Conservation (phyloP, 768 basidiomycete genomes). For the Lactarius hatsudake region DNA sequence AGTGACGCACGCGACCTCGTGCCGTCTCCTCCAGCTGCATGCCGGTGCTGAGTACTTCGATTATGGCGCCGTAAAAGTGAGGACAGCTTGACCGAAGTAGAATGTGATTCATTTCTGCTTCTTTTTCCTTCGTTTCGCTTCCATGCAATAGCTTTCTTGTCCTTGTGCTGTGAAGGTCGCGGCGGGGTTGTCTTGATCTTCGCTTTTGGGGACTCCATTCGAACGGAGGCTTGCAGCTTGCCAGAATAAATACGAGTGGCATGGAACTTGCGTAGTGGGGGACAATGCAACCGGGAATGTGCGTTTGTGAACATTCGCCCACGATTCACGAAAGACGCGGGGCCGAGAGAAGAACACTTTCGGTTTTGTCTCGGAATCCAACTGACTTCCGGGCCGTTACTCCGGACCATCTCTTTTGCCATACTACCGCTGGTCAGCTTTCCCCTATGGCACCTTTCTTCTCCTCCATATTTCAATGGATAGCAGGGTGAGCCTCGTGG, state of each 20-base stretch:
- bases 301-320: conserved; percentile 6
- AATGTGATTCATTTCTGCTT: not conserved
- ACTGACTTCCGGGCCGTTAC: not conserved
- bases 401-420: not conserved
- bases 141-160: not conserved
- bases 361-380: not conserved
- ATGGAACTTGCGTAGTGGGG: not conserved
- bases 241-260: not conserved
- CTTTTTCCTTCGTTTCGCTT: not conserved
- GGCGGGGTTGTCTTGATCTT: not conserved
- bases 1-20: not conserved
- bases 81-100: not conserved
- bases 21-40: not conserved
- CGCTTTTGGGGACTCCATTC: not conserved
- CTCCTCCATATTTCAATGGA: conserved; percentile 54
- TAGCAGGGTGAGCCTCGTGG: conserved; percentile 42
- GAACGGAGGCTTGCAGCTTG: not conserved
- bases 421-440: not conserved
- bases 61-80: not conserved
- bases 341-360: not conserved
- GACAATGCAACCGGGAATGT: not conserved
- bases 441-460: conserved; percentile 23
- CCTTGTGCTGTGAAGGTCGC: not conserved
- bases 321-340: not conserved
- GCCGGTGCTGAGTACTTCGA: not conserved